Evolutionary conservation across 352 stramenopile species (phyloP).

Genomic region (Globisporangium paddicum): DNA sequence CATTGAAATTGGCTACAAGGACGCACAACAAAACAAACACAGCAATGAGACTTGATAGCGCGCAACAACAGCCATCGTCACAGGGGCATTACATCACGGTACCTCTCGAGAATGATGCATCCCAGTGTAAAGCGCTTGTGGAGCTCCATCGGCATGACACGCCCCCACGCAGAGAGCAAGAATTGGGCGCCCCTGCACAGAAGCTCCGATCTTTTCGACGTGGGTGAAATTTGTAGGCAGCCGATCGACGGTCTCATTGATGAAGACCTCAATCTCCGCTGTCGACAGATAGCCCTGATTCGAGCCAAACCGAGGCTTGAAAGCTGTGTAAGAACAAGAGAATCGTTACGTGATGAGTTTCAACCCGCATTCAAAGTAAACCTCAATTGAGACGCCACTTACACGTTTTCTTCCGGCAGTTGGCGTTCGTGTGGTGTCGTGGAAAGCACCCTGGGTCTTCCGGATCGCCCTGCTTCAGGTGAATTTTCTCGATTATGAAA

Average conservation of each 20-base stretch:
- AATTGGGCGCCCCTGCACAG: conserved; percentile 52
- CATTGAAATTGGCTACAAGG: conserved; percentile 74
- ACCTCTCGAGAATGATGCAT: conserved; percentile 85
- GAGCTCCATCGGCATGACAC: conserved; percentile 25
- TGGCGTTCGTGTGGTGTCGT: conserved; percentile 24
- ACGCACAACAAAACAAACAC: not conserved
- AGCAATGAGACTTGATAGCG: not conserved
- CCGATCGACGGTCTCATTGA: conserved; percentile 30
- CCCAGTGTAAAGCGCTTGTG: conserved; percentile 73
- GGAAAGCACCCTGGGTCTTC: conserved; percentile 31
- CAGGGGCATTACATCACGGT: not conserved
- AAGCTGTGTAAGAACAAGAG: conserved; percentile 18
- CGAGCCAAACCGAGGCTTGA: conserved; percentile 47
- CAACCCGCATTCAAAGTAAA: not conserved
- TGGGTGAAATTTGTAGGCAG: conserved; percentile 40
- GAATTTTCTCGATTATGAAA: conserved; percentile 21
- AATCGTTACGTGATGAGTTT: not conserved
- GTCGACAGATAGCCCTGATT: conserved; percentile 63
- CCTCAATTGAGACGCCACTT: conserved; percentile 4
- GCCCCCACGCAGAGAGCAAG: conserved; percentile 65
- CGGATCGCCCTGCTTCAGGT: conserved; percentile 18
- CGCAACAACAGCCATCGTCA: not conserved
- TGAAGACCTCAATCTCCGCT: conserved; percentile 49
- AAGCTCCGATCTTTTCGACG: conserved; percentile 53
- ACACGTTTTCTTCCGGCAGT: conserved; percentile 42